Conservation (phyloP, 1,284 basidiomycete genomes). For the Microbotryum saponariae region DNA sequence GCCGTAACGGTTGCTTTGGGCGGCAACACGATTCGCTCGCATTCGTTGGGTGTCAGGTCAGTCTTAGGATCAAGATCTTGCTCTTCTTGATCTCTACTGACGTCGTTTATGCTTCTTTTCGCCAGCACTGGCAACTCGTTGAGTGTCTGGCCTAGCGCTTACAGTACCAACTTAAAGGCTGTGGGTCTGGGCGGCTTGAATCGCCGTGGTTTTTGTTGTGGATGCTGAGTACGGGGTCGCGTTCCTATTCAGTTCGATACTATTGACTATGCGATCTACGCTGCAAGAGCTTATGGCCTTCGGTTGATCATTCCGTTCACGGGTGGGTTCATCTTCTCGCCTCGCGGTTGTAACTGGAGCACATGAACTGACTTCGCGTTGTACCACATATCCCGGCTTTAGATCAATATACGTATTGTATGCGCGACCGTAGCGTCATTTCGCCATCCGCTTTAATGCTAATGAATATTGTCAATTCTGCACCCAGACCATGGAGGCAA, state of each 20-base stretch:
- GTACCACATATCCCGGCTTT: background rate
- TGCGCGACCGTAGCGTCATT: background rate
- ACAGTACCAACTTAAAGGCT: constrained; percentile 37
- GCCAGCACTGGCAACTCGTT: constrained; percentile 5
- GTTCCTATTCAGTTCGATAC: constrained; percentile 34
- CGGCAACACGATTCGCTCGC: constrained; percentile 40
- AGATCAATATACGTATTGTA: constrained; percentile 31
- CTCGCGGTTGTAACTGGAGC: background rate
- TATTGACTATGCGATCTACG: constrained; percentile 42
- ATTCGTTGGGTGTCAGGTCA: constrained; percentile 39
- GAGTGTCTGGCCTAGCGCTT: constrained; percentile 26
- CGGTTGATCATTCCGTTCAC: constrained; percentile 42
- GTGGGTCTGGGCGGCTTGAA: constrained; percentile 14
- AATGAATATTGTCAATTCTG: background rate
- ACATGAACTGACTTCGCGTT: background rate
- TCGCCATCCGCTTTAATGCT: background rate
- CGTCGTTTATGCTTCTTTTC: constrained; percentile 1
- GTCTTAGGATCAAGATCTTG: background rate
- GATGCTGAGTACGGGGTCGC: background rate
- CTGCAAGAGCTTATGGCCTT: constrained; percentile 40
- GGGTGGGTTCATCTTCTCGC: constrained; percentile 22
- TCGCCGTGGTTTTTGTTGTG: no score
- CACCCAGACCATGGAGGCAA: constrained; percentile 31
- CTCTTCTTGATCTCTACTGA: background rate
- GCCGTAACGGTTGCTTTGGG: constrained; percentile 41